These are phyloP conservation scores for Blepharisma undulans DNA, from an alignment of 169 alveolate species.

Conservation along the genomic window DNA sequence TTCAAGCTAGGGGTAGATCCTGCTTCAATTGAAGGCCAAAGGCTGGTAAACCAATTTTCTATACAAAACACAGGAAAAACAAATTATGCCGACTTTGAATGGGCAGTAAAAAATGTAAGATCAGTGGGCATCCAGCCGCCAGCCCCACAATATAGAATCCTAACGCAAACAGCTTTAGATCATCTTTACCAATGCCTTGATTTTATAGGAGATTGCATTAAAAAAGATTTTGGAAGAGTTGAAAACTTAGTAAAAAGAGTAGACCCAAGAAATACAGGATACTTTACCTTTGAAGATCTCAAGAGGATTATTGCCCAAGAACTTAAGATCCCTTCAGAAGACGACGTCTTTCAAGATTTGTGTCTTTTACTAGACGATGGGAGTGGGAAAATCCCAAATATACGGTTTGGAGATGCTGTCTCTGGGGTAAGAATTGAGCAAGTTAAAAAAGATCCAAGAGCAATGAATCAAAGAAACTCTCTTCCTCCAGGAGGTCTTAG, in stretches of 20 bases:
- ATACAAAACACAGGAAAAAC: not conserved
- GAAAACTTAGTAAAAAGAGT: not conserved
- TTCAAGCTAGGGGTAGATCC: constrained; percentile 30
- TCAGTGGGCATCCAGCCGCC: not conserved
- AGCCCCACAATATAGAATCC: not conserved
- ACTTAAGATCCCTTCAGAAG: not conserved
- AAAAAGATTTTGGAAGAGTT: not conserved
- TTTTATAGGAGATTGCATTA: not conserved
- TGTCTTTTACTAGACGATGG: constrained; percentile 17
- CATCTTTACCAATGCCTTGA: not conserved
- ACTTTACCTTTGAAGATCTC: not conserved
- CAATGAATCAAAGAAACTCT: not conserved
- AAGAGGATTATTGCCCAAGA: not conserved
- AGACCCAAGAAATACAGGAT: not conserved
- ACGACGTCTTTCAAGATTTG: not conserved
- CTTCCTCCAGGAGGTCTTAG: not conserved
- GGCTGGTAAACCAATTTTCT: not conserved
- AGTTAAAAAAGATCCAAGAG: not conserved
- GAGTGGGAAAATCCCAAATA: not conserved
- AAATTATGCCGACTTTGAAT: not conserved
- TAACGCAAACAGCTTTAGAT: not conserved
- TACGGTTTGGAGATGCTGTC: not conserved
- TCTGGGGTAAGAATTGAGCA: constrained; percentile 23
- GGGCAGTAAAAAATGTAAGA: not conserved
- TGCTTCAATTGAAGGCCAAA: constrained; percentile 9